phyloP scores from a whole-genome alignment of 148 eudicot genomes.

The Hydrangea macrophylla region DNA sequence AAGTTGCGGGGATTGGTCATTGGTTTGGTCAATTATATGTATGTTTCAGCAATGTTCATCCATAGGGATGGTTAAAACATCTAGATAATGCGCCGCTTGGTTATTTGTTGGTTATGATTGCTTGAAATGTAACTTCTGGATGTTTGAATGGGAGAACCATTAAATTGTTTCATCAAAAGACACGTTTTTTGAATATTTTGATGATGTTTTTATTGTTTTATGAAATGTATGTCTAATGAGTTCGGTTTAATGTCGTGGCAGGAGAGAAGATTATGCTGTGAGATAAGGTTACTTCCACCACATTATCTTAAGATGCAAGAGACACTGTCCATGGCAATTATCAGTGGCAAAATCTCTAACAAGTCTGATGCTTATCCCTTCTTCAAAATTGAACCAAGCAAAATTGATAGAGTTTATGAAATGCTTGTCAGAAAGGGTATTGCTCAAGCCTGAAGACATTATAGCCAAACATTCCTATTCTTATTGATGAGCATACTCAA shows the following conservation, averaged over 20 bases:
- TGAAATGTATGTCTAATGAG: too few species aligned
- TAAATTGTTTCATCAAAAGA: too few species aligned
- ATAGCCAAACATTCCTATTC: neutral
- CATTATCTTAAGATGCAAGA: conserved; percentile 70
- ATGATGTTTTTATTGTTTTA: too few species aligned
- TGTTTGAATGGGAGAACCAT: too few species aligned
- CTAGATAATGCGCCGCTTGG: too few species aligned
- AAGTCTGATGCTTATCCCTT: conserved; percentile 63
- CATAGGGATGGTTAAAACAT: too few species aligned
- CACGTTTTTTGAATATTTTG: too few species aligned
- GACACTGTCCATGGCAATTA: conserved; percentile 51
- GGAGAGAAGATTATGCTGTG: conserved; percentile 77
- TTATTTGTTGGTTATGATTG: too few species aligned
- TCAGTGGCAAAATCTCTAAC: conserved; percentile 56
- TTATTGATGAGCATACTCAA: neutral
- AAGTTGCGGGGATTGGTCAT: neutral
- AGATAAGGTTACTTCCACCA: conserved; percentile 59
- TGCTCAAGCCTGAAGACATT: conserved; percentile 33
- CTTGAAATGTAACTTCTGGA: too few species aligned
- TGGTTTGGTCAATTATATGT: neutral
- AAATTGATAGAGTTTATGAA: conserved; percentile 79
- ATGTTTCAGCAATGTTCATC: neutral
- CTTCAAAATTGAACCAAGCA: conserved; percentile 60
- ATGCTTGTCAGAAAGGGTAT: conserved; percentile 79
- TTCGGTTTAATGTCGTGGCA: conserved; percentile 16